A percentile compares a stretch with the other conserved stretches of the same genome.
phyloP scores from a whole-genome alignment of 257 asterid species.

The Solanum medicagineum region DNA sequence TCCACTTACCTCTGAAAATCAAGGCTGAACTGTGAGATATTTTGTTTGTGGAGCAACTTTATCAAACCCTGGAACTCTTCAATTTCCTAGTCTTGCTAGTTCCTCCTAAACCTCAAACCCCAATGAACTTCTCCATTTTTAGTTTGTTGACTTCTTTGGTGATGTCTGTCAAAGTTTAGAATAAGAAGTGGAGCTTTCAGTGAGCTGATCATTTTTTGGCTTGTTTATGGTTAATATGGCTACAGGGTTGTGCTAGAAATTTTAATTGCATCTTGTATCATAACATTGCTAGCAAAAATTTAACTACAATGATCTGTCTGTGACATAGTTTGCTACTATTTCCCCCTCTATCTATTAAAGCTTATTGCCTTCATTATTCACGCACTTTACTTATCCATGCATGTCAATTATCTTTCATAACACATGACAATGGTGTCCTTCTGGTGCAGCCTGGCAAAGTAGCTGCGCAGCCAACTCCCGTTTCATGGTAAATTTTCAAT shows the following conservation, averaged over 20 bases:
- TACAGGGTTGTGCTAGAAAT: background rate
- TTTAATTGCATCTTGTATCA: background rate
- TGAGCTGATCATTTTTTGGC: background rate
- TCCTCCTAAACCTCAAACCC: background rate
- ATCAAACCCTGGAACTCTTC: background rate
- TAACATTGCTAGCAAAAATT: background rate
- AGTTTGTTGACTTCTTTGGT: background rate
- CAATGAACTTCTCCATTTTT: background rate
- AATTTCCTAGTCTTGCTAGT: background rate
- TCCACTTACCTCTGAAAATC: background rate
- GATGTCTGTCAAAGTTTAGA: background rate
- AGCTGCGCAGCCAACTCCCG: slow-evolving; percentile 63
- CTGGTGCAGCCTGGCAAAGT: slow-evolving; percentile 68
- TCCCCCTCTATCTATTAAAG: background rate
- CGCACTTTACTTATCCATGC: background rate
- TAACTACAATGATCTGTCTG: background rate
- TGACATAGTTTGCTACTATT: background rate
- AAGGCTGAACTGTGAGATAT: background rate
- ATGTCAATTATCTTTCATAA: background rate
- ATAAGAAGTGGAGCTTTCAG: background rate
- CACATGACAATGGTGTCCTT: background rate
- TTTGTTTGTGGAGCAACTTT: background rate
- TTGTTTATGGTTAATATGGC: background rate
- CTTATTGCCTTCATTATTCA: background rate
- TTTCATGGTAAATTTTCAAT: slow-evolving; percentile 50